These are phyloP conservation scores for Ascochyta lentis DNA, from an alignment of 2,329 filamentous ascomycete genomes.

Conservation along the genomic window DNA sequence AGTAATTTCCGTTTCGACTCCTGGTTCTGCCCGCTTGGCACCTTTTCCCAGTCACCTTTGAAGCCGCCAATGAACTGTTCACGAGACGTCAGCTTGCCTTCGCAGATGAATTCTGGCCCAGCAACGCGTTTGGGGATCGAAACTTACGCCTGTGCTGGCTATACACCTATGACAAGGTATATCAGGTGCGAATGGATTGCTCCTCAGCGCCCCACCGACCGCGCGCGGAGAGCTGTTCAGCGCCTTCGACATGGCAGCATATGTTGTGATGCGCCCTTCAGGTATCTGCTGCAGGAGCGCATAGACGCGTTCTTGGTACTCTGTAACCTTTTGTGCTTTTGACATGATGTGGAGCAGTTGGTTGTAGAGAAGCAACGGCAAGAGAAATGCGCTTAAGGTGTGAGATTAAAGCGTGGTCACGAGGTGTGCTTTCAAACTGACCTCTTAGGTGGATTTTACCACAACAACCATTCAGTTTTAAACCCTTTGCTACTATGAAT, in stretches of 20 bases:
- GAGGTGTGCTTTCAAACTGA: slow-evolving; percentile 43
- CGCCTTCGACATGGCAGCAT: slow-evolving; percentile 72
- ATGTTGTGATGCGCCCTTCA: slow-evolving; percentile 75
- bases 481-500: background rate
- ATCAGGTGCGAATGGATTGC: slow-evolving; percentile 81
- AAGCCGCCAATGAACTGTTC: slow-evolving; percentile 67
- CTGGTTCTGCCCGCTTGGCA: slow-evolving; percentile 67
- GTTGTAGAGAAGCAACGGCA: background rate
- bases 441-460: slow-evolving; percentile 21
- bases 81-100: background rate
- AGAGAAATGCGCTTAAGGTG: slow-evolving; percentile 14
- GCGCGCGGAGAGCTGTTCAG: slow-evolving; percentile 76
- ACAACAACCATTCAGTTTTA: background rate
- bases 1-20: slow-evolving; percentile 69
- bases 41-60: slow-evolving; percentile 69
- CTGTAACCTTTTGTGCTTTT: slow-evolving; percentile 39
- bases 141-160: slow-evolving; percentile 69
- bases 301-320: slow-evolving; percentile 64
- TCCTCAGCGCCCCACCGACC: slow-evolving; percentile 76
- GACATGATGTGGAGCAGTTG: slow-evolving; percentile 19
- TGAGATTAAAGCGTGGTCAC: slow-evolving; percentile 36
- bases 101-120: background rate
- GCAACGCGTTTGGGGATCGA: background rate
- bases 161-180: slow-evolving; percentile 85
- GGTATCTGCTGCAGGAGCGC: slow-evolving; percentile 78